These are phyloP conservation scores for Malus hybrid DNA, from an alignment of 331 rosid species.

Conservation along the genomic window DNA sequence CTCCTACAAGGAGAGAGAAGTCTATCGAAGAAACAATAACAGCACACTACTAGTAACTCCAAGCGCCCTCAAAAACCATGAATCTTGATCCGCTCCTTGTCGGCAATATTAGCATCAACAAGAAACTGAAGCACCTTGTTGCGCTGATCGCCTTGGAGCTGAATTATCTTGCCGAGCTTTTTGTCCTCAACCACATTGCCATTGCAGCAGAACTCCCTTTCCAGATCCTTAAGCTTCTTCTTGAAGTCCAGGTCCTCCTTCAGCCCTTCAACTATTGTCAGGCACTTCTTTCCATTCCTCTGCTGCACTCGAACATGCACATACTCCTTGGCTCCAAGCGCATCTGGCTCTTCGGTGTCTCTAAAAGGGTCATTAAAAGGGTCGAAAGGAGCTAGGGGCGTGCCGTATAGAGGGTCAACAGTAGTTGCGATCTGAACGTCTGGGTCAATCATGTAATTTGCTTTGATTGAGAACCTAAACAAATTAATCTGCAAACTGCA, in stretches of 20 bases:
- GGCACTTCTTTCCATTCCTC: conserved; percentile 80
- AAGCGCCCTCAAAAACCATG: neutral
- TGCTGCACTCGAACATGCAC: conserved; percentile 76
- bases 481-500: too few relatives aligned
- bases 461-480: too few relatives aligned
- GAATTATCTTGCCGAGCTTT: conserved; percentile 61
- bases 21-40: too few relatives aligned
- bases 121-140: neutral
- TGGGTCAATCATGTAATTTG: too few relatives aligned
- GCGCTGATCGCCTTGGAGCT: too few relatives aligned
- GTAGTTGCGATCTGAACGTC: conserved; percentile 13
- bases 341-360: conserved; percentile 60
- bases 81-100: neutral
- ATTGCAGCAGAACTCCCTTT: conserved; percentile 86
- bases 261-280: conserved; percentile 84
- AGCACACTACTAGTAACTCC: too few relatives aligned
- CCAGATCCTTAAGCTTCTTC: conserved; percentile 69
- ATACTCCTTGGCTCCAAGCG: conserved; percentile 59
- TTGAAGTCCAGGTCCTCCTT: conserved; percentile 62
- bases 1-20: too few relatives aligned
- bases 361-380: conserved; percentile 74
- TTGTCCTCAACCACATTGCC: conserved; percentile 87
- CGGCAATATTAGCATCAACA: neutral
- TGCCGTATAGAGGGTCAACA: too few relatives aligned
- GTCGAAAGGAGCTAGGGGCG: conserved; percentile 31